A percentile compares a stretch with the other conserved stretches of the same genome.
These are phyloP conservation scores for Phragmites australis DNA, from an alignment of 176 grass and related monocot species.

Conservation along the genomic window DNA sequence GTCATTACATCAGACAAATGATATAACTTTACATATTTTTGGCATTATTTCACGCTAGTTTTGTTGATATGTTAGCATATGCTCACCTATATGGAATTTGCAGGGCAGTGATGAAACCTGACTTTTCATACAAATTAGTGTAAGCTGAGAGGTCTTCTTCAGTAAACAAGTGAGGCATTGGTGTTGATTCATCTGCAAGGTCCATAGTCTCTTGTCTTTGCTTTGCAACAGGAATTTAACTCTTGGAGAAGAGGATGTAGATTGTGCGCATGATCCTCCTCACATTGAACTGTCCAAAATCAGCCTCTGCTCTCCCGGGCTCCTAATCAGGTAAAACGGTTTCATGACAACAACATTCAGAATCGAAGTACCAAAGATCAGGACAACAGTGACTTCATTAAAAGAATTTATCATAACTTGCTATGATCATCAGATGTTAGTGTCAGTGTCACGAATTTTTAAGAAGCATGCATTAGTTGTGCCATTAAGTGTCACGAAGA, in stretches of 20 bases:
- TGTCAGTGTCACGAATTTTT: neutral
- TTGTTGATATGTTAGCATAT: neutral
- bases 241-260: slow-evolving; percentile 48
- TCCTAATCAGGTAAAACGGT: slow-evolving; percentile 39
- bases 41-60: neutral
- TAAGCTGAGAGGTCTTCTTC: slow-evolving; percentile 32
- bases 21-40: neutral
- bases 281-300: slow-evolving; percentile 27
- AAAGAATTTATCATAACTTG: neutral
- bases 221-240: slow-evolving; percentile 28
- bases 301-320: slow-evolving; percentile 41
- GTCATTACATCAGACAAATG: neutral
- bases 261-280: slow-evolving; percentile 47
- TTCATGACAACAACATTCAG: neutral
- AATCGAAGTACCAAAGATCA: neutral
- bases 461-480: neutral
- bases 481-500: neutral
- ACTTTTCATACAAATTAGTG: slow-evolving; percentile 20
- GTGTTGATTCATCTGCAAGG: slow-evolving; percentile 31
- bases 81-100: slow-evolving; percentile 51
- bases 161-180: slow-evolving; percentile 9
- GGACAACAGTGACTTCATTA: neutral
- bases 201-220: slow-evolving; percentile 35
- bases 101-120: slow-evolving; percentile 37
- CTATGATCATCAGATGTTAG: neutral